Percentiles rank a stretch among this genome's conserved stretches.
Conservation (phyloP, 2,329 filamentous ascomycete genomes). For the Pseudogymnoascus sp. region DNA sequence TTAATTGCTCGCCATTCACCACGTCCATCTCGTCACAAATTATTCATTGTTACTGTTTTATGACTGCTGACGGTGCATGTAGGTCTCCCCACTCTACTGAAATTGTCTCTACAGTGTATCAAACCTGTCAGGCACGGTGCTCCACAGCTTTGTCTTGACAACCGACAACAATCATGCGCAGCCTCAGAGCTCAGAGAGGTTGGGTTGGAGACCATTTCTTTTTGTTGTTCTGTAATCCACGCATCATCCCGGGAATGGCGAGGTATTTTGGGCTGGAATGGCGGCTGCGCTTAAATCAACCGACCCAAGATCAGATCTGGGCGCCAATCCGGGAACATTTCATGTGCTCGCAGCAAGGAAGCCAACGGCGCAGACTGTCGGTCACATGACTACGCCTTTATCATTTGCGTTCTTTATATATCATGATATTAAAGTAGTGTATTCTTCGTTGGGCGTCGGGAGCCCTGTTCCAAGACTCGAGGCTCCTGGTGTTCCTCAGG, state of each 20-base stretch:
- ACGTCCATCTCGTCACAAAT: background rate
- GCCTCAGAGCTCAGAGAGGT: background rate
- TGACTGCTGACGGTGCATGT: background rate
- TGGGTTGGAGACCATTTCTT: background rate
- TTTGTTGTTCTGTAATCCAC: background rate
- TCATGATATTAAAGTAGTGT: background rate
- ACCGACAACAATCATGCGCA: background rate
- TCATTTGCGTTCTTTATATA: background rate
- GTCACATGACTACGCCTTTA: background rate
- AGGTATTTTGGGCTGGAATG: constrained; percentile 4
- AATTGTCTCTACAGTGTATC: constrained; percentile 1
- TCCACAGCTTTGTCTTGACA: constrained; percentile 3
- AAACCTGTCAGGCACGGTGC: background rate
- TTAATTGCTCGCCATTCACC: constrained; percentile 3
- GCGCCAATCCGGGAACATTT: constrained; percentile 2
- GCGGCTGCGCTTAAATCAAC: constrained; percentile 7
- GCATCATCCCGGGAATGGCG: background rate
- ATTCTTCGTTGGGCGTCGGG: background rate
- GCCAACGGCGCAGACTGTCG: background rate
- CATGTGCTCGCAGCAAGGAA: constrained; percentile 3
- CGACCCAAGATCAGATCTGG: background rate
- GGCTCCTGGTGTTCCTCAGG: background rate
- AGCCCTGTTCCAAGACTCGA: background rate
- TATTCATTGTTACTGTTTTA: background rate
- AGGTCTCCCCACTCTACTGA: background rate